phyloP scores from a whole-genome alignment of 2,329 filamentous ascomycete species.

The Colletotrichum sublineola region DNA sequence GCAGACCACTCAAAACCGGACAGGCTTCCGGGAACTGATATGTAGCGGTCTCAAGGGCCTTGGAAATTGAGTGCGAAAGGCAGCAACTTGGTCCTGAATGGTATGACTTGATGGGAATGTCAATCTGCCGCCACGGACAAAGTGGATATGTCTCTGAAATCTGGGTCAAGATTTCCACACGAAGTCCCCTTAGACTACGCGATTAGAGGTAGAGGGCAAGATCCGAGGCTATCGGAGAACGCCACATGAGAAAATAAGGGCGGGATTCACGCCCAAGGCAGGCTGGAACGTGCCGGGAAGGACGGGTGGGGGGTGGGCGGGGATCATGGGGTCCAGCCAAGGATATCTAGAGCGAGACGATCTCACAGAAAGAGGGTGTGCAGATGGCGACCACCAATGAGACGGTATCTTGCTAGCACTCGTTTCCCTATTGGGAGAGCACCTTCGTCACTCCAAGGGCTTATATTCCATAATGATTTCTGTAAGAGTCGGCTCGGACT shows the following conservation, averaged over 20 bases:
- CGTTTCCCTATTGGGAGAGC: constrained; percentile 35
- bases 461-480: background rate
- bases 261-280: constrained; percentile 15
- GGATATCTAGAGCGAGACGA: constrained; percentile 35
- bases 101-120: constrained; percentile 20
- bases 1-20: constrained; percentile 18
- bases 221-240: constrained; percentile 38
- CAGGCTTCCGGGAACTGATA: background rate
- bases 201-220: constrained; percentile 29
- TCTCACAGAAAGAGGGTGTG: constrained; percentile 42
- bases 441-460: constrained; percentile 2
- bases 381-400: constrained; percentile 21
- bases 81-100: background rate
- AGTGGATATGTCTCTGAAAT: constrained; percentile 19
- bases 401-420: constrained; percentile 5
- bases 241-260: constrained; percentile 20
- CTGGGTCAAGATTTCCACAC: background rate
- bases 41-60: background rate
- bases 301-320: constrained; percentile 36
- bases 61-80: background rate
- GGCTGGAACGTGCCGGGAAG: constrained; percentile 35
- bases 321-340: constrained; percentile 40
- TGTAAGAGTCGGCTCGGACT: constrained; percentile 24
- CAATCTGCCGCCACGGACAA: constrained; percentile 28
- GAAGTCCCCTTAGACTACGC: constrained; percentile 7